Conservation (phyloP, 2,329 filamentous ascomycete genomes). For the Dryadomyces sulphureus region DNA sequence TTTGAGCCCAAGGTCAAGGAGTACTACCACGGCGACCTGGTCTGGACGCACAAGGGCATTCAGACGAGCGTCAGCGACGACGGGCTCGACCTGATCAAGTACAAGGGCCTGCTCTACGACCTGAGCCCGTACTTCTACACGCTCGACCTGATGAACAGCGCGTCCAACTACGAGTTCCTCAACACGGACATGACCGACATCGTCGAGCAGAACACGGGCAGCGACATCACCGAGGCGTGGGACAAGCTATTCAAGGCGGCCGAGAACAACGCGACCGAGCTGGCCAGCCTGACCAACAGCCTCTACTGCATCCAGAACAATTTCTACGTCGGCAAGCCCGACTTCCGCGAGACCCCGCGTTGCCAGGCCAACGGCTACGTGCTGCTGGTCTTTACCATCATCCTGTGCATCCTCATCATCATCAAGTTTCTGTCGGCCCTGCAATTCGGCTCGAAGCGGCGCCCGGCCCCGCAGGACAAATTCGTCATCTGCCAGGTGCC, state of each 20-base stretch:
- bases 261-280: constrained; percentile 39
- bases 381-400: constrained; percentile 70
- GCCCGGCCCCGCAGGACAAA: constrained; percentile 85
- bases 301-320: constrained; percentile 68
- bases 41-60: constrained; percentile 49
- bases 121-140: constrained; percentile 86
- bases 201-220: constrained; percentile 62
- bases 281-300: constrained; percentile 43
- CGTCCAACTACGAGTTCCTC: constrained; percentile 53
- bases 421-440: constrained; percentile 87
- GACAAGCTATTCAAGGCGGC: constrained; percentile 33
- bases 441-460: constrained; percentile 82
- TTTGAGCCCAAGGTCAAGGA: constrained; percentile 72
- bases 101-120: constrained; percentile 69
- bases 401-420: constrained; percentile 65
- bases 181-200: constrained; percentile 51
- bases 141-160: constrained; percentile 38
- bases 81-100: constrained; percentile 64
- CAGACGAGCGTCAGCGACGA: constrained; percentile 49
- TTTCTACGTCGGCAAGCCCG: constrained; percentile 70
- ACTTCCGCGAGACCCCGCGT: constrained; percentile 63
- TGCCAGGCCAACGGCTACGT: constrained; percentile 90
- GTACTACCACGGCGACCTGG: constrained; percentile 77
- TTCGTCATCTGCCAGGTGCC: constrained; percentile 98
- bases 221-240: constrained; percentile 58